A percentile compares a stretch with the other conserved stretches of the same genome.
These are phyloP conservation scores for Synchytrium microbalum DNA, from an alignment of 371 early-diverging fungal species.

Conservation along the genomic window DNA sequence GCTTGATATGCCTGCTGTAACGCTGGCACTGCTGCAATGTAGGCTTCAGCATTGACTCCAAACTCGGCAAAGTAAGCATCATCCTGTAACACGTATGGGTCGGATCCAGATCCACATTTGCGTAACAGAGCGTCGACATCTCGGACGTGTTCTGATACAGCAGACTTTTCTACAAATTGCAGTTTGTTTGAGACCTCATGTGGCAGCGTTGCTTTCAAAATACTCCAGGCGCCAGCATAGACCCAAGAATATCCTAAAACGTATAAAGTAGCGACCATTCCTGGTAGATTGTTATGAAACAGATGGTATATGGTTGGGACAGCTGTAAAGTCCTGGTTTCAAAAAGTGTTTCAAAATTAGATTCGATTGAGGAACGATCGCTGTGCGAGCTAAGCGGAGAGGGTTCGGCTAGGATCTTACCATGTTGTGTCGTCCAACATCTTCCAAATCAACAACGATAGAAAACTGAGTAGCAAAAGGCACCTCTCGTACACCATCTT, in stretches of 20 bases:
- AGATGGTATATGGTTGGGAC: background rate
- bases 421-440: background rate
- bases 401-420: background rate
- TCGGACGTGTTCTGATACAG: background rate
- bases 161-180: background rate
- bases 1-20: background rate
- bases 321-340: background rate
- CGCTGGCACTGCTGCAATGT: background rate
- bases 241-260: background rate
- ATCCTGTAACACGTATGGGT: background rate
- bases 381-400: no score
- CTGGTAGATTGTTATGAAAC: background rate
- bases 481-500: background rate
- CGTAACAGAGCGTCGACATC: background rate
- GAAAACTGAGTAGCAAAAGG: background rate
- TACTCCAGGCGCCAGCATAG: background rate
- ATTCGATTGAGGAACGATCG: no score
- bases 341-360: no score
- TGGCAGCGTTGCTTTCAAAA: background rate
- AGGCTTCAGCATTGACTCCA: background rate
- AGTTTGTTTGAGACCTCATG: background rate
- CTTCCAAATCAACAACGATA: background rate
- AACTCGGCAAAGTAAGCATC: background rate
- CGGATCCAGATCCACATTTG: background rate
- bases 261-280: background rate